phyloP scores from a whole-genome alignment of 129 eudicot species.

The Centella asiatica region DNA sequence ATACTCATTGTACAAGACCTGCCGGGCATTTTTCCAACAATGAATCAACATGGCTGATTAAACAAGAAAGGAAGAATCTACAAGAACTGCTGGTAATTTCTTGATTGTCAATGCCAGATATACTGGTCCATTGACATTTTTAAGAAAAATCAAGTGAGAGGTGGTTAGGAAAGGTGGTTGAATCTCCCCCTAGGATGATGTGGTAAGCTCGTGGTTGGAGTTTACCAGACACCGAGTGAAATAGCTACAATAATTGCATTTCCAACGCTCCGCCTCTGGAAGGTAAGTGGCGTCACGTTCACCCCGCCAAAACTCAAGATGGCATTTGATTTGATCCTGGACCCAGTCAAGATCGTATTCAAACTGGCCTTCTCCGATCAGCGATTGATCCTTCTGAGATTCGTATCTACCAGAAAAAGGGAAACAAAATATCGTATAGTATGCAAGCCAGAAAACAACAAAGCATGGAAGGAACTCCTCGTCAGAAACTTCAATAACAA shows the following conservation, averaged over 20 bases:
- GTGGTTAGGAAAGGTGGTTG: background rate
- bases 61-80: too few relatives aligned
- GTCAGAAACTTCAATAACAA: too few relatives aligned
- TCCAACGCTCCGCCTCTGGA: slow-evolving; percentile 62
- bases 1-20: background rate
- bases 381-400: slow-evolving; percentile 55
- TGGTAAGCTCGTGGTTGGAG: slow-evolving; percentile 9
- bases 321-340: slow-evolving; percentile 30
- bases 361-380: slow-evolving; percentile 56
- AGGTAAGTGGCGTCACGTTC: slow-evolving; percentile 56
- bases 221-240: slow-evolving; percentile 38
- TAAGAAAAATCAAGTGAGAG: background rate
- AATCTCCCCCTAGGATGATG: slow-evolving; percentile 4
- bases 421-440: background rate
- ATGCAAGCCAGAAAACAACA: background rate
- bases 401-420: slow-evolving; percentile 46
- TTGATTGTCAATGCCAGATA: background rate
- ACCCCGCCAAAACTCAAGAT: slow-evolving; percentile 76
- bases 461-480: background rate
- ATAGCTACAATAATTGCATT: slow-evolving; percentile 56
- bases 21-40: slow-evolving; percentile 8
- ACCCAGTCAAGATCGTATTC: slow-evolving; percentile 52
- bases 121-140: slow-evolving; percentile 1
- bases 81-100: background rate
- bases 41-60: slow-evolving; percentile 7